These are phyloP conservation scores for Taiozyma sp. DNA, from an alignment of 1,139 yeast genomes.

Conservation along the genomic window DNA sequence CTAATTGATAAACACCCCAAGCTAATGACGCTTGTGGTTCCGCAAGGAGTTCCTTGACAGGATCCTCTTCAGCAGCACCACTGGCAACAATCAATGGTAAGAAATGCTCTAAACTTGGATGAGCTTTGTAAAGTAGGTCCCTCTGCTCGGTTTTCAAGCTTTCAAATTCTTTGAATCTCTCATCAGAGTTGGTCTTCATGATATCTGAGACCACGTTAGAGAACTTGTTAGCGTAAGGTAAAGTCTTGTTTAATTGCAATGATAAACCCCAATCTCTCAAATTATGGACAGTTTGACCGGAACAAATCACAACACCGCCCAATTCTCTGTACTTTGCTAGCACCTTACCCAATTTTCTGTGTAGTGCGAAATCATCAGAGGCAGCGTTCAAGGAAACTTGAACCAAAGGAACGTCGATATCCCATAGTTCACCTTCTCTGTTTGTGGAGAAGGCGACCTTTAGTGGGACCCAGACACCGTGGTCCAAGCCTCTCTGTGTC, in stretches of 20 bases:
- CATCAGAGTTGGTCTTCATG: constrained; percentile 24
- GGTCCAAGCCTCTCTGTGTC: constrained; percentile 61
- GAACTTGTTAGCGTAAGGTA: constrained; percentile 49
- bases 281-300: constrained; percentile 81
- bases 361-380: constrained; percentile 39
- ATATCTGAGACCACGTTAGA: constrained; percentile 37
- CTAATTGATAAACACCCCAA: constrained; percentile 60
- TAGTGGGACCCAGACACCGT: constrained; percentile 79
- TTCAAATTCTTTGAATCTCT: constrained; percentile 29
- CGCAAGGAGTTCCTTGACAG: constrained; percentile 41
- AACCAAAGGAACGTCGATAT: constrained; percentile 49
- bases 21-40: constrained; percentile 45
- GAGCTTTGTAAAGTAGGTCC: constrained; percentile 45
- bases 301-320: constrained; percentile 49
- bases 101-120: constrained; percentile 73
- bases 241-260: constrained; percentile 19
- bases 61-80: constrained; percentile 44
- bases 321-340: constrained; percentile 46
- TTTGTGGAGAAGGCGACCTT: constrained; percentile 58
- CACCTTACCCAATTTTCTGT: constrained; percentile 50
- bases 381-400: constrained; percentile 54
- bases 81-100: constrained; percentile 64
- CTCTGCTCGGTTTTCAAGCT: constrained; percentile 28
- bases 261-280: constrained; percentile 43
- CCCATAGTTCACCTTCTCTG: constrained; percentile 29